Evolutionary conservation across 805 yeast genomes (phyloP), one percentile per base, ranked within the genome.

Genomic region (Limtongia smithiae): DNA sequence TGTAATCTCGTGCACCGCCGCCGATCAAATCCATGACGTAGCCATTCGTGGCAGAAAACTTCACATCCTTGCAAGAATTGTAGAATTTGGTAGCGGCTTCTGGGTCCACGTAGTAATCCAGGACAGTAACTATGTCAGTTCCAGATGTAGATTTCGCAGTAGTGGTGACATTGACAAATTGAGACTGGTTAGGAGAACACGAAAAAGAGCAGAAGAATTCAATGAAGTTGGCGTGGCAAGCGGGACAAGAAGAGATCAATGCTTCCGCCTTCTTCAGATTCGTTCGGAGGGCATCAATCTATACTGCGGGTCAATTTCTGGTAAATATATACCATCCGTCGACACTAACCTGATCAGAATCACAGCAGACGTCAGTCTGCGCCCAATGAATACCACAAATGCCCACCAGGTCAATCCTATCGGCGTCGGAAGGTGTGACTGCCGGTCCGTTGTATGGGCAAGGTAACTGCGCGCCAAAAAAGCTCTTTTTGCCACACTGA

Each of bases 21-120:
- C 98, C 98, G 36, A 91, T 82, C 35, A 91, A 73, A 64, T 91
- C 97, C 97, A 91, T 89, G 8, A 96, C 97, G 61, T 77, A 86
- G 2, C 97, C 96, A 66, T 90, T 91, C 2, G 97, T 89, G 6
- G 96, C 96, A 3, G 91, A 81, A 65, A 93, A 90, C 68, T 91
- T 89, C 64, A 91, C 83, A 55, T 82, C 80, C 59, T 85, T 85
- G 70, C 98, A 91, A 1, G 96, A 86, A 48, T 89, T 84, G 63
- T 71, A 91, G 60, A 91, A 80, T 1, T 61, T 71, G 0, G 72
- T 60, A 0, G 95, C 96, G 71, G 80, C 79, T 1, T 60, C 60
- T 1, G 77, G 72, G 50, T 78, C 79, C 4, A 87, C 78, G 60
- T 63, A 82, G 59, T 80, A 81, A 37, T 81, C 78, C 39, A 89